Conservation (phyloP, 208 protist species). For the Trypanosoma boissoni region DNA sequence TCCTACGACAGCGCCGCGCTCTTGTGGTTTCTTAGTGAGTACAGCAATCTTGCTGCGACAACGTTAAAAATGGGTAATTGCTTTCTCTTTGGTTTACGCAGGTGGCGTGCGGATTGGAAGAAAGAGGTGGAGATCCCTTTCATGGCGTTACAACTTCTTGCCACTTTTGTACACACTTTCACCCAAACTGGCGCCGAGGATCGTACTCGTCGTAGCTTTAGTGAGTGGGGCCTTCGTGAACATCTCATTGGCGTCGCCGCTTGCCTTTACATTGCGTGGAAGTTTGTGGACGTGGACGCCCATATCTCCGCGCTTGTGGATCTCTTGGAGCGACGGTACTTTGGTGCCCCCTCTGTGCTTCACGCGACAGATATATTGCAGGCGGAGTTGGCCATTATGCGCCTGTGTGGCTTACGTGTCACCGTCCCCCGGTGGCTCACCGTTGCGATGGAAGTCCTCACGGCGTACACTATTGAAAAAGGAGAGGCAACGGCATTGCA, state of each 20-base stretch:
- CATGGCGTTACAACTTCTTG: slow-evolving; percentile 30
- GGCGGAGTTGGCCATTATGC: slow-evolving; percentile 13
- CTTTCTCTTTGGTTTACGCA: slow-evolving; percentile 18
- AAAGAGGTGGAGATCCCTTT: slow-evolving; percentile 27
- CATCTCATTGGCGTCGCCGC: slow-evolving; percentile 33
- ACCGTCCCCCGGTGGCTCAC: slow-evolving; percentile 20
- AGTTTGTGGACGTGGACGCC: slow-evolving; percentile 36
- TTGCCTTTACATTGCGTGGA: slow-evolving; percentile 35
- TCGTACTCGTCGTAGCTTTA: slow-evolving; percentile 14
- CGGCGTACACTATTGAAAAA: not conserved
- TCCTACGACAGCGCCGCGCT: not conserved
- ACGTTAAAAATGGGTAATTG: slow-evolving; percentile 20
- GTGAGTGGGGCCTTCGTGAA: slow-evolving; percentile 8
- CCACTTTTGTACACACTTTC: slow-evolving; percentile 6
- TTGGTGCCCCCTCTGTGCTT: slow-evolving; percentile 18
- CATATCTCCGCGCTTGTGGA: slow-evolving; percentile 8
- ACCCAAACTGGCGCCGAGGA: too few species aligned
- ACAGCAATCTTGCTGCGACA: slow-evolving; percentile 19
- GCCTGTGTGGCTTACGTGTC: slow-evolving; percentile 17
- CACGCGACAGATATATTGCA: slow-evolving; percentile 14
- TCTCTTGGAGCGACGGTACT: slow-evolving; percentile 18
- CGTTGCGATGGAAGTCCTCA: slow-evolving; percentile 25
- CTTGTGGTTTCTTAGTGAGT: slow-evolving; percentile 22
- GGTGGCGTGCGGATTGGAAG: slow-evolving; percentile 10
- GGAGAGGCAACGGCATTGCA: not conserved